A percentile compares a stretch with the other conserved stretches of the same genome.
Conservation (phyloP, 306 rosid genomes). For the Acacia crassicarpa region DNA sequence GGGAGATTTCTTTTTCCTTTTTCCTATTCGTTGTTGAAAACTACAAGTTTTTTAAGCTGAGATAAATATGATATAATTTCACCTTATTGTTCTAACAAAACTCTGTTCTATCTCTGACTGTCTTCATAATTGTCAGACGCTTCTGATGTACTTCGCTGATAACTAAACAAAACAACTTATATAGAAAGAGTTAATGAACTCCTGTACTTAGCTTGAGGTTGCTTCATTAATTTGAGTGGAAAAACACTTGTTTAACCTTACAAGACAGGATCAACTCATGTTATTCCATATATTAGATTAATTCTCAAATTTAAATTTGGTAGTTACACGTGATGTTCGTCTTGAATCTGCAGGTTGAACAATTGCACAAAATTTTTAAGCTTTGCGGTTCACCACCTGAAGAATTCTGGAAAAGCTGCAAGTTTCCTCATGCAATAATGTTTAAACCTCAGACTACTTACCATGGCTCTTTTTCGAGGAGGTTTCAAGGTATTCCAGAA, state of each 20-base stretch:
- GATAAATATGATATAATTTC: background rate
- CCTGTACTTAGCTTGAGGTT: background rate
- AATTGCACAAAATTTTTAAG: slow-evolving; percentile 90
- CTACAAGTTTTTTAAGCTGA: background rate
- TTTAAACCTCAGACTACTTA: slow-evolving; percentile 80
- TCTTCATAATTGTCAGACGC: background rate
- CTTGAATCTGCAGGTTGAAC: slow-evolving; percentile 70
- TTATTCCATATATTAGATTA: background rate
- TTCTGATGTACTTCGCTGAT: background rate
- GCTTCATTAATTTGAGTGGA: background rate
- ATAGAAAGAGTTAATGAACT: background rate
- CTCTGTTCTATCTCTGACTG: background rate
- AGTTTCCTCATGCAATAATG: slow-evolving; percentile 90
- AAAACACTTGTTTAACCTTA: background rate
- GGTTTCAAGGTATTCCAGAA: slow-evolving; percentile 61
- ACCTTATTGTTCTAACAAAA: background rate
- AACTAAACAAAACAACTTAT: background rate
- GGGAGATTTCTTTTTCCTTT: background rate
- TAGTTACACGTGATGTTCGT: slow-evolving; percentile 10
- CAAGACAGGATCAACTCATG: background rate
- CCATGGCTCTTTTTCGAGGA: slow-evolving; percentile 66
- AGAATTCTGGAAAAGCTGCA: slow-evolving; percentile 79
- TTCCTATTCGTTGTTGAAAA: background rate
- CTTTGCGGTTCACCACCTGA: slow-evolving; percentile 93
- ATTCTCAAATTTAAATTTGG: background rate